phyloP scores from a whole-genome alignment of 257 asterid genomes.

The Eucommia ulmoides region DNA sequence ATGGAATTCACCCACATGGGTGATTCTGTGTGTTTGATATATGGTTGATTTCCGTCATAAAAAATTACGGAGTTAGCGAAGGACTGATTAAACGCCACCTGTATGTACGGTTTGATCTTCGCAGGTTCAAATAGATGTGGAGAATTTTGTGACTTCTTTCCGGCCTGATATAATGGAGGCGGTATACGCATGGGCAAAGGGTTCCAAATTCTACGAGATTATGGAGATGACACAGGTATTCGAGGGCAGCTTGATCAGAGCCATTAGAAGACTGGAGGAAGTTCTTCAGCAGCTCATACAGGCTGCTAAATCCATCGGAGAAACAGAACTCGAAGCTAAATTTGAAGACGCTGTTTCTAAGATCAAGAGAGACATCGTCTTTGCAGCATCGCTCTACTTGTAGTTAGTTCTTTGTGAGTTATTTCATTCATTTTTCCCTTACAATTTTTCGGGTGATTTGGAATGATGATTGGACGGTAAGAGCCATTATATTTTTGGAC shows the following conservation, averaged over 20 bases:
- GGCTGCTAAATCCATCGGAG: constrained; percentile 91
- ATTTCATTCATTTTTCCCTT: not conserved
- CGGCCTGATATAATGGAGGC: constrained; percentile 98
- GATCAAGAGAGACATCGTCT: constrained; percentile 96
- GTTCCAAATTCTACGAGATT: constrained; percentile 81
- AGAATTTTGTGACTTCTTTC: constrained; percentile 62
- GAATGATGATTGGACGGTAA: too few species aligned
- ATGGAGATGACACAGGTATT: constrained; percentile 91
- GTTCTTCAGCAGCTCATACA: constrained; percentile 88
- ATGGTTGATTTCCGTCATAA: too few species aligned
- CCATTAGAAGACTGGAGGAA: constrained; percentile 93
- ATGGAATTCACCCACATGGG: too few species aligned
- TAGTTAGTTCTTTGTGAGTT: constrained; percentile 13
- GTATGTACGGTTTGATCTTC: too few species aligned
- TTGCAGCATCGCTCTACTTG: constrained; percentile 90
- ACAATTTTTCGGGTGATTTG: too few species aligned
- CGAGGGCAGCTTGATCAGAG: constrained; percentile 97
- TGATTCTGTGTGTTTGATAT: too few species aligned
- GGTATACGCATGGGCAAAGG: constrained; percentile 85
- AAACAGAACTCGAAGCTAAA: constrained; percentile 67
- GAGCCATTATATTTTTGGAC: too few species aligned
- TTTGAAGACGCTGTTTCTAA: constrained; percentile 83
- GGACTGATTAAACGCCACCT: too few species aligned
- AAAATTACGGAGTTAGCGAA: too few species aligned
- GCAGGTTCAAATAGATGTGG: constrained; percentile 89